Conservation (phyloP, 305 asterid genomes). For the Striga hermonthica region DNA sequence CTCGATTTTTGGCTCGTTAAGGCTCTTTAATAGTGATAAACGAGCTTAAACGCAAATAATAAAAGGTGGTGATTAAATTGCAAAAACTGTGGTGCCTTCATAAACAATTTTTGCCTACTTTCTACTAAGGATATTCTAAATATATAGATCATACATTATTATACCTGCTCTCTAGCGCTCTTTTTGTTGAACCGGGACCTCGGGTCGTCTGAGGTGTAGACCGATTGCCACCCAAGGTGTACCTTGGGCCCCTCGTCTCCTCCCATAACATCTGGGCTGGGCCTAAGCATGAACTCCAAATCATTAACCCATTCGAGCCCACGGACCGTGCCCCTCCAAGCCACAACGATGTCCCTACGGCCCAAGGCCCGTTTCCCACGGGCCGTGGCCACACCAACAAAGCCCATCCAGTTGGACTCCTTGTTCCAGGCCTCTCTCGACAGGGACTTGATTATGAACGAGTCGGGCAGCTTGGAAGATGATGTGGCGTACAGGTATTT, state of each 20-base stretch:
- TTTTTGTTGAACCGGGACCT: constrained; percentile 46
- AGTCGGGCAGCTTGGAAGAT: too few species aligned
- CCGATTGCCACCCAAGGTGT: constrained; percentile 66
- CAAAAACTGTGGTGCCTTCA: not conserved
- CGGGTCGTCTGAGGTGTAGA: constrained; percentile 56
- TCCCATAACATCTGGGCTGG: constrained; percentile 50
- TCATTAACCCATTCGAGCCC: constrained; percentile 61
- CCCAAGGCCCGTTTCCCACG: too few species aligned
- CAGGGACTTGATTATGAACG: too few species aligned
- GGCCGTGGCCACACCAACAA: too few species aligned
- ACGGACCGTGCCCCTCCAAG: constrained; percentile 62
- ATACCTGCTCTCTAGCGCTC: constrained; percentile 65
- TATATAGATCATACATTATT: not conserved
- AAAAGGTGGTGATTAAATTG: not conserved
- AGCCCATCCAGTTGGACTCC: too few species aligned
- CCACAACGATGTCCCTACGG: constrained; percentile 2
- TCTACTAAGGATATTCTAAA: not conserved
- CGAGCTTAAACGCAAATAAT: too few species aligned
- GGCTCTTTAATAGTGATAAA: too few species aligned
- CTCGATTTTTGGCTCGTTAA: too few species aligned
- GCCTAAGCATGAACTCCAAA: constrained; percentile 38
- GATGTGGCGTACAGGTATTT: too few species aligned
- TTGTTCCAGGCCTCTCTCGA: too few species aligned
- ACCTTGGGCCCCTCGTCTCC: constrained; percentile 38
- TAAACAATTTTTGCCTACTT: not conserved